phyloP scores from a whole-genome alignment of 2,329 filamentous ascomycete genomes.

The Penicillium glabrum region DNA sequence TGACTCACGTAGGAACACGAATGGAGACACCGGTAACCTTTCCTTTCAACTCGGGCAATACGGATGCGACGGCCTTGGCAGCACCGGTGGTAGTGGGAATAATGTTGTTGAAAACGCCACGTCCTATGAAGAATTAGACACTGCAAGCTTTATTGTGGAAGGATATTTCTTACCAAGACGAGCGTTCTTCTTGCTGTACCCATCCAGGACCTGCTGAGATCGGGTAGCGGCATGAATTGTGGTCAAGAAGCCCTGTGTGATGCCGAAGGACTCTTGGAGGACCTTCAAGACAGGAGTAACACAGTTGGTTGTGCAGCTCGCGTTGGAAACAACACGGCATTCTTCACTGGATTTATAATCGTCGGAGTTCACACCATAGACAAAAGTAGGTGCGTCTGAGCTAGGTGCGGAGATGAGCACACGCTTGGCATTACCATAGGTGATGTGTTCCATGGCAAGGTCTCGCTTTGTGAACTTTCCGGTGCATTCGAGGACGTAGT shows the following conservation, averaged over 20 bases:
- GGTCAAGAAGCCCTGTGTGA: constrained; percentile 32
- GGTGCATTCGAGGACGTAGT: constrained; percentile 31
- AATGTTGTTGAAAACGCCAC: constrained; percentile 93
- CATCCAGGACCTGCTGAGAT: constrained; percentile 35
- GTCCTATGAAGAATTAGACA: constrained; percentile 51
- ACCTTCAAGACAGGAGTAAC: constrained; percentile 34
- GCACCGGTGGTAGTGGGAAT: constrained; percentile 92
- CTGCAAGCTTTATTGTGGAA: not conserved
- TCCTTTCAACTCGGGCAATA: constrained; percentile 88
- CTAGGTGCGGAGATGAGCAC: constrained; percentile 59
- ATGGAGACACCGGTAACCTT: constrained; percentile 96
- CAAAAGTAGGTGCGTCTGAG: constrained; percentile 68
- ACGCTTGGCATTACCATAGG: constrained; percentile 84
- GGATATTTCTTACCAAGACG: constrained; percentile 22
- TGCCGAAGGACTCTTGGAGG: constrained; percentile 30
- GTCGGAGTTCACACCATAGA: constrained; percentile 33
- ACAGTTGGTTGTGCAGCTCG: constrained; percentile 37
- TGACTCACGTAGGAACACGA: constrained; percentile 73
- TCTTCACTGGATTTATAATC: constrained; percentile 22
- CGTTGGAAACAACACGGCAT: constrained; percentile 28
- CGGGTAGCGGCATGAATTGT: constrained; percentile 32
- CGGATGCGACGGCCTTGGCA: constrained; percentile 94
- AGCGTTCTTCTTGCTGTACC: constrained; percentile 36
- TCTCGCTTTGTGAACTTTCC: constrained; percentile 72
- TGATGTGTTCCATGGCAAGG: constrained; percentile 79